A percentile compares a stretch with the other conserved stretches of the same genome.
phyloP scores from a whole-genome alignment of 768 basidiomycete genomes.

The Suillus lakei region DNA sequence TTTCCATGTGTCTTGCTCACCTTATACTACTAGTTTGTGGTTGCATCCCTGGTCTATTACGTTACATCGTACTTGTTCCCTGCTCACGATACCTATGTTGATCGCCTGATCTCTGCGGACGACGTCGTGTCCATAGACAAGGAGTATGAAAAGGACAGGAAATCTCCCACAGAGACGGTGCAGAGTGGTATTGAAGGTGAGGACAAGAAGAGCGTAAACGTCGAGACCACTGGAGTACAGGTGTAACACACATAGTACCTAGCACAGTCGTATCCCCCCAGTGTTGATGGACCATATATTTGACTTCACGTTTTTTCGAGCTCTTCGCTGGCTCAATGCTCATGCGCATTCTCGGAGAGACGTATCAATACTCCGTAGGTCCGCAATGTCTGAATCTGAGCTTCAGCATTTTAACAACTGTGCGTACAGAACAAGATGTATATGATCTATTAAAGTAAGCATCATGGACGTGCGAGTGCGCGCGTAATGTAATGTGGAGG shows the following conservation, averaged over 20 bases:
- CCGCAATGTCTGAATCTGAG: too few relatives aligned
- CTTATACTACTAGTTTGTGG: constrained; percentile 26
- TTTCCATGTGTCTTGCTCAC: constrained; percentile 14
- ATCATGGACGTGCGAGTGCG: too few relatives aligned
- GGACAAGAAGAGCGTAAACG: constrained; percentile 2
- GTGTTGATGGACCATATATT: not conserved
- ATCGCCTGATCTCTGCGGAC: constrained; percentile 28
- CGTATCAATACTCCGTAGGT: too few relatives aligned
- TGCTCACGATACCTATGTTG: constrained; percentile 31
- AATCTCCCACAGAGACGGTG: constrained; percentile 2
- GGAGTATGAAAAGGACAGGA: not conserved
- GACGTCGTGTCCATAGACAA: constrained; percentile 11
- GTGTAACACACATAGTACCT: not conserved
- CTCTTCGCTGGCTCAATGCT: not conserved
- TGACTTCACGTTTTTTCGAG: not conserved
- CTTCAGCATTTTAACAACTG: too few relatives aligned
- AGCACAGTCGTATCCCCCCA: not conserved
- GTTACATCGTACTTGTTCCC: constrained; percentile 29
- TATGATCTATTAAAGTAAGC: too few relatives aligned
- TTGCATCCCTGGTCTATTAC: constrained; percentile 31
- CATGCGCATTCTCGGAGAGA: too few relatives aligned
- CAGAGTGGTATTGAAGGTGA: constrained; percentile 6
- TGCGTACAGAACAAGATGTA: too few relatives aligned
- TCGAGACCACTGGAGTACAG: not conserved
- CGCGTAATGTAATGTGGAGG: too few relatives aligned